These are phyloP conservation scores for Sphagnum magellanicum DNA, from an alignment of 228 moss, liverwort and hornwort genomes.

Conservation along the genomic window DNA sequence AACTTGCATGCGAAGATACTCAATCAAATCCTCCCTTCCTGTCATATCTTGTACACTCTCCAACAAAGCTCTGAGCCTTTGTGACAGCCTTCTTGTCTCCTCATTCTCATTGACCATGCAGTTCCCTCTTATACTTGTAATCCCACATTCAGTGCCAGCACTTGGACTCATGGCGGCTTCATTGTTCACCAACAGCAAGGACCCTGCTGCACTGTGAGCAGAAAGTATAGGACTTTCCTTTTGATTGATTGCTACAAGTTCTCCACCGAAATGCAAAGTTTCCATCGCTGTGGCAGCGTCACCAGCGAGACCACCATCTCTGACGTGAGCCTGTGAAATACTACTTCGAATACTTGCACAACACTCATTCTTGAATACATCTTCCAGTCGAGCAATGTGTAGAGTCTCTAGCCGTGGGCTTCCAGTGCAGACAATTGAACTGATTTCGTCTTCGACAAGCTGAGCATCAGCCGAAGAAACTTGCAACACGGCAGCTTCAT, in stretches of 20 bases:
- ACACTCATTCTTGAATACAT: conserved; percentile 23
- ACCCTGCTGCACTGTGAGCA: too few species aligned
- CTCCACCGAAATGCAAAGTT: neutral
- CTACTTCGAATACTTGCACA: neutral
- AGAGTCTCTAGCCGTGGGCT: conserved; percentile 29
- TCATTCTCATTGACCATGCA: conserved; percentile 11
- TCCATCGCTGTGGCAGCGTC: neutral
- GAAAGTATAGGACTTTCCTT: too few species aligned
- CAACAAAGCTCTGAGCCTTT: conserved; percentile 48
- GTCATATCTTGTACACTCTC: conserved; percentile 61
- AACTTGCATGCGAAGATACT: conserved; percentile 72
- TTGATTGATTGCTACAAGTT: too few species aligned
- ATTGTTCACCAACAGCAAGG: too few species aligned
- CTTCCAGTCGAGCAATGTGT: conserved; percentile 51
- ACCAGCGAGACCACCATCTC: neutral
- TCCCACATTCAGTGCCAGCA: too few species aligned
- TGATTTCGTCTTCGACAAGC: conserved; percentile 27
- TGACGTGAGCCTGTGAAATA: neutral
- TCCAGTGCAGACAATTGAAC: conserved; percentile 28
- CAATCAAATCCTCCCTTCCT: conserved; percentile 84
- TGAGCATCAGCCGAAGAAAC: conserved; percentile 21
- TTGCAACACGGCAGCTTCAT: conserved; percentile 41
- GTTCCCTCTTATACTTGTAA: too few species aligned
- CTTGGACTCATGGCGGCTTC: too few species aligned
- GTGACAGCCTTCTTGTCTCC: conserved; percentile 16